Evolutionary conservation across 108 stramenopile species (phyloP).

Genomic region (Conticribra guillardii): DNA sequence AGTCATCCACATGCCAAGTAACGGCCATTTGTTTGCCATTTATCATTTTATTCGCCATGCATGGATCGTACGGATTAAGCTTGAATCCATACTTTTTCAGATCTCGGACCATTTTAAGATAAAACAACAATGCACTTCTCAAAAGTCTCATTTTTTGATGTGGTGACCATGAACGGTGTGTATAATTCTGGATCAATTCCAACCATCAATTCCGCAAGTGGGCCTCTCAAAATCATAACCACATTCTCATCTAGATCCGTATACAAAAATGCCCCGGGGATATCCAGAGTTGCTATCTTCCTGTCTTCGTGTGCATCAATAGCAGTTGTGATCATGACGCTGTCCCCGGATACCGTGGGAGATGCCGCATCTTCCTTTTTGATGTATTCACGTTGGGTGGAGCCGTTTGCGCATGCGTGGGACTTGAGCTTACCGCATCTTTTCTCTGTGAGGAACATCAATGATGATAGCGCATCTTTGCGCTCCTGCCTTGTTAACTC

Average conservation of each 20-base stretch:
- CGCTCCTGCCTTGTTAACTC: neutral
- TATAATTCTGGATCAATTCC: neutral
- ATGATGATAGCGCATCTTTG: neutral
- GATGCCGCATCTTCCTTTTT: constrained; percentile 2
- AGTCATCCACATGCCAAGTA: constrained; percentile 12
- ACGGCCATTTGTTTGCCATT: constrained; percentile 4
- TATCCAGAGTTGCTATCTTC: constrained; percentile 1
- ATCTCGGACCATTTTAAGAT: neutral
- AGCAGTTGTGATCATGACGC: neutral
- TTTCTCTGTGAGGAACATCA: constrained; percentile 13
- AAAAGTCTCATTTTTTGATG: neutral
- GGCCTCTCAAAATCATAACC: neutral
- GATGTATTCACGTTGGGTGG: neutral
- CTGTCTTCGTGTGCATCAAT: constrained; percentile 18
- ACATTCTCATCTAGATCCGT: neutral
- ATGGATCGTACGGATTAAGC: constrained; percentile 13
- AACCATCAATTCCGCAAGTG: neutral
- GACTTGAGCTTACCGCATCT: constrained; percentile 5
- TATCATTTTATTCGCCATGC: constrained; percentile 1
- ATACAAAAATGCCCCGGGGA: constrained; percentile 9
- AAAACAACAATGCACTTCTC: neutral
- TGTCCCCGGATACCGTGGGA: constrained; percentile 14
- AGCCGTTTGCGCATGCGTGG: constrained; percentile 4
- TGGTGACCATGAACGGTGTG: neutral
- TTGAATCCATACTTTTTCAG: neutral